These are phyloP conservation scores for Calonectria pauciramosa DNA, from an alignment of 2,329 filamentous ascomycete species.

Conservation along the genomic window DNA sequence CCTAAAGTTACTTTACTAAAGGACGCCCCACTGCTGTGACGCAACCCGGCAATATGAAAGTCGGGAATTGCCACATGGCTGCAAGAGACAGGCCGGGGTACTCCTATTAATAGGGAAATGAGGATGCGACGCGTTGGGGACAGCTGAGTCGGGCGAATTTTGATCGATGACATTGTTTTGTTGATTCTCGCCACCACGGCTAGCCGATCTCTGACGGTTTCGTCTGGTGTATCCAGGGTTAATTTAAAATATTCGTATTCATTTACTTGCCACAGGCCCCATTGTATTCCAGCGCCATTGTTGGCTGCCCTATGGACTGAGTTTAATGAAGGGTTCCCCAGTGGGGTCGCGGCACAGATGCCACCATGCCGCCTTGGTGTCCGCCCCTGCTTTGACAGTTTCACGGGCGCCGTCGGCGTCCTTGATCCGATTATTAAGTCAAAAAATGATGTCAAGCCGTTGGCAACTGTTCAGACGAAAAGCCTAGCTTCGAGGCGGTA, in stretches of 20 bases:
- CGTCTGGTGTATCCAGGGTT: background rate
- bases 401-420: background rate
- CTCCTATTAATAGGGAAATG: background rate
- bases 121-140: background rate
- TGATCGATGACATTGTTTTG: background rate
- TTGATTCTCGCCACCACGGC: background rate
- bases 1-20: background rate
- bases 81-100: background rate
- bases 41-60: background rate
- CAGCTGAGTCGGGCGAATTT: background rate
- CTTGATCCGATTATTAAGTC: background rate
- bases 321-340: conserved; percentile 4
- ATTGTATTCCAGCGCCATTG: background rate
- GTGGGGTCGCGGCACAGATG: background rate
- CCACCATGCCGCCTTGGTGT: background rate
- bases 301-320: conserved; percentile 4
- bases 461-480: background rate
- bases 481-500: background rate
- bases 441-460: background rate
- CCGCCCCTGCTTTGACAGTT: background rate
- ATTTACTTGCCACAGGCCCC: background rate
- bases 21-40: background rate
- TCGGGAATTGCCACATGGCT: background rate
- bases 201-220: background rate
- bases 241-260: conserved; percentile 12